These are phyloP conservation scores for Taiwanofungus camphoratus DNA, from an alignment of 1,284 basidiomycete genomes.

Conservation along the genomic window DNA sequence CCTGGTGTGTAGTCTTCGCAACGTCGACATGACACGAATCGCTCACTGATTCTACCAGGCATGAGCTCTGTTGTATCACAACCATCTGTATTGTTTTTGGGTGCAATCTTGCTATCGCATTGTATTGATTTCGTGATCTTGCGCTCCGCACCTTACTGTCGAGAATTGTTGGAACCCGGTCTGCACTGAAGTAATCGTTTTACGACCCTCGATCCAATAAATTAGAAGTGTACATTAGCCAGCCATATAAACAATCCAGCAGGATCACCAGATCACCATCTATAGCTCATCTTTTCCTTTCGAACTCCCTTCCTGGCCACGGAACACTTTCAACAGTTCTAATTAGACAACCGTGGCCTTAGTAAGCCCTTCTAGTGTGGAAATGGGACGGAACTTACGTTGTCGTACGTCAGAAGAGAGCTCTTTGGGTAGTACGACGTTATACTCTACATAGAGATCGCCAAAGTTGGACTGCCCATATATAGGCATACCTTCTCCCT, in stretches of 20 bases:
- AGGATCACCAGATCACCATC: slow-evolving; percentile 1
- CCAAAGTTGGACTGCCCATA: slow-evolving; percentile 60
- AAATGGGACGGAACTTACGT: slow-evolving; percentile 42
- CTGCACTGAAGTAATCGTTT: no score
- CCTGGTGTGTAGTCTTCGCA: slow-evolving; percentile 35
- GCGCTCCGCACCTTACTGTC: no score
- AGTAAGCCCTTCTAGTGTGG: slow-evolving; percentile 2
- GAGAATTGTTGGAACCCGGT: no score
- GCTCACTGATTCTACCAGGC: no score
- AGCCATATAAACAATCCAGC: neutral
- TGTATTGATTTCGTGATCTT: neutral
- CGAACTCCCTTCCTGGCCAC: slow-evolving; percentile 20
- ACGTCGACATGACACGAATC: no score
- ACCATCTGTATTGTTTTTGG: neutral
- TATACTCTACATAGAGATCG: slow-evolving; percentile 88
- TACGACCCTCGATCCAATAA: no score
- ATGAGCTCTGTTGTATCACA: slow-evolving; percentile 11
- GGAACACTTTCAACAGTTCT: slow-evolving; percentile 57
- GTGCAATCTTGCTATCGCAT: neutral
- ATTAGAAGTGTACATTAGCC: neutral
- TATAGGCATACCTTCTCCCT: slow-evolving; percentile 86
- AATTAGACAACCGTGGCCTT: slow-evolving; percentile 4
- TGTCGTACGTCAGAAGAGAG: slow-evolving; percentile 59
- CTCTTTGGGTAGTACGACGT: slow-evolving; percentile 76
- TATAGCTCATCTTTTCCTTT: slow-evolving; percentile 56